Conservation (phyloP, 495 filamentous ascomycete genomes). For the Peziza echinospora region DNA sequence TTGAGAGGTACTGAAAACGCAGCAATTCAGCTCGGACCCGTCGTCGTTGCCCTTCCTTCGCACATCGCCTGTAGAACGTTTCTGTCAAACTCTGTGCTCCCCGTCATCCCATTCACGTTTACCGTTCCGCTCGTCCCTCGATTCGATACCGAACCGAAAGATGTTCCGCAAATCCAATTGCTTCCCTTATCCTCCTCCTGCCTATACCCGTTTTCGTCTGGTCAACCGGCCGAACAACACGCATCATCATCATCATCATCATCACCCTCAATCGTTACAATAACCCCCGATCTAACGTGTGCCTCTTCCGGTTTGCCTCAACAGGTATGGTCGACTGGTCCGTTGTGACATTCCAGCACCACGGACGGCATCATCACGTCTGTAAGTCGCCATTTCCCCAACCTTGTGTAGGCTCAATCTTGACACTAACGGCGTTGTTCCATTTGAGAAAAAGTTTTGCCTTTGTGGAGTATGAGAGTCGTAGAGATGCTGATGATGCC, state of each 20-base stretch:
- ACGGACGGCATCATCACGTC: slow-evolving; percentile 69
- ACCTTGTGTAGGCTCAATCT: slow-evolving; percentile 7
- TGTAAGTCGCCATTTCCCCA: slow-evolving; percentile 42
- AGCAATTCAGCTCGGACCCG: slow-evolving; percentile 19
- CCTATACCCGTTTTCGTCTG: slow-evolving; percentile 11
- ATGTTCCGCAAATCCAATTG: not conserved
- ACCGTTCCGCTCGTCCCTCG: slow-evolving; percentile 1
- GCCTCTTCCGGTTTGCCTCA: slow-evolving; percentile 15
- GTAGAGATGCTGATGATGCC: slow-evolving; percentile 95
- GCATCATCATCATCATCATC: not conserved
- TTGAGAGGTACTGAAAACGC: slow-evolving; percentile 70
- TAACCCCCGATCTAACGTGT: slow-evolving; percentile 11
- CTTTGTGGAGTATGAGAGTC: slow-evolving; percentile 98
- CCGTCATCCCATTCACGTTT: slow-evolving; percentile 16
- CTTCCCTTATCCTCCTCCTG: slow-evolving; percentile 13
- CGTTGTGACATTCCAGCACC: slow-evolving; percentile 97
- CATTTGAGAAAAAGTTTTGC: slow-evolving; percentile 46
- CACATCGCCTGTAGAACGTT: slow-evolving; percentile 22
- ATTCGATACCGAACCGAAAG: slow-evolving; percentile 1
- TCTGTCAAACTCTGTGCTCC: slow-evolving; percentile 14
- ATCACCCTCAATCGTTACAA: slow-evolving; percentile 8
- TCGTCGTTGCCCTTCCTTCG: slow-evolving; percentile 24
- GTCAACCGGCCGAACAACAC: slow-evolving; percentile 18
- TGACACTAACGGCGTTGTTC: slow-evolving; percentile 16
- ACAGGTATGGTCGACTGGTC: slow-evolving; percentile 91